These are phyloP conservation scores for Iris pallida DNA, from an alignment of 116 monocot genomes.

Conservation along the genomic window DNA sequence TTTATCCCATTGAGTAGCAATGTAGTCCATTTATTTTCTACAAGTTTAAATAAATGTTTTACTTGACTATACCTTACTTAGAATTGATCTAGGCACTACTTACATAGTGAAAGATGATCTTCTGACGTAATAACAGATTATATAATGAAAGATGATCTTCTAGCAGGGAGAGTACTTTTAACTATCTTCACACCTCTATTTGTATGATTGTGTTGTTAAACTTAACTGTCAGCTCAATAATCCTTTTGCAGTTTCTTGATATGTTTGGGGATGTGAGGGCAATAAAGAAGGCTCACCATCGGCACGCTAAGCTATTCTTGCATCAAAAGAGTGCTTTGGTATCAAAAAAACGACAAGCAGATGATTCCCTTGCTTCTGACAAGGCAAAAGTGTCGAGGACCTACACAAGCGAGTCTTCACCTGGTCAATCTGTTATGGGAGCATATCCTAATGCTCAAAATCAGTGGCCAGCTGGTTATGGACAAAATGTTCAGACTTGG, in stretches of 20 bases:
- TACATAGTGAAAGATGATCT: too few species aligned
- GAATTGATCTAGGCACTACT: too few species aligned
- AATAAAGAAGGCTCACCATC: slow-evolving; percentile 72
- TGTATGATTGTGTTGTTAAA: too few species aligned
- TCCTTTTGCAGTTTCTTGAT: slow-evolving; percentile 72
- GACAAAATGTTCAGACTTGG: slow-evolving; percentile 53
- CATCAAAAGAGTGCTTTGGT: slow-evolving; percentile 47
- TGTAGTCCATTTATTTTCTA: too few species aligned
- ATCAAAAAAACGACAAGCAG: slow-evolving; percentile 74
- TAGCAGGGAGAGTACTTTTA: too few species aligned
- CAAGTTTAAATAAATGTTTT: too few species aligned
- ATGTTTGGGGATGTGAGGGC: slow-evolving; percentile 72
- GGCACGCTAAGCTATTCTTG: slow-evolving; percentile 64
- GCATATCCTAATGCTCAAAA: slow-evolving; percentile 58
- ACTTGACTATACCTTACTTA: too few species aligned
- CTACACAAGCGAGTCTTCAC: slow-evolving; percentile 24
- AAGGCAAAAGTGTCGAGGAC: slow-evolving; percentile 58
- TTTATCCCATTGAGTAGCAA: too few species aligned
- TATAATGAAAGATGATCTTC: too few species aligned
- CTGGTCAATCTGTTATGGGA: slow-evolving; percentile 50
- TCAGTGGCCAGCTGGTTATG: slow-evolving; percentile 70
- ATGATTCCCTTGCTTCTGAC: slow-evolving; percentile 71
- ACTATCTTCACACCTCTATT: too few species aligned
- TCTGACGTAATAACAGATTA: too few species aligned
- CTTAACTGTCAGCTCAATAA: too few species aligned